Base-by-base conservation (phyloP, 2,329 filamentous ascomycete species). In the Pseudodiploospora longispora region DNA sequence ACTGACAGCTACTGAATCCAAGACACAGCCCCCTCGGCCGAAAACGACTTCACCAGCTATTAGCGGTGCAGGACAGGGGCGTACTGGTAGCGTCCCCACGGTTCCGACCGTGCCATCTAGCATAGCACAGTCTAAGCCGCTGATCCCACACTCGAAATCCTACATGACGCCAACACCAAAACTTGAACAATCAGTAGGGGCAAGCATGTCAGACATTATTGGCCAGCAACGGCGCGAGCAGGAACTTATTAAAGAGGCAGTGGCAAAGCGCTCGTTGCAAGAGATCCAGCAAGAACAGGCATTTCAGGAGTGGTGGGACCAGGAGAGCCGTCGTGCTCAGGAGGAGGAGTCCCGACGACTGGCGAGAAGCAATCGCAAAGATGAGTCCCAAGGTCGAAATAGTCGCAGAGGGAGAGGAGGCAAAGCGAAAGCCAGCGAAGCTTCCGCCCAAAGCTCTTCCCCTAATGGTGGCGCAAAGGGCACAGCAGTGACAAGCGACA, bases 281-380 rank as follows among this genome's bases (percentile, higher is more conserved):
- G 93, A 97, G 50, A 98, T 98, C 47, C 93, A 98, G 61, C 82
- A 93, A 52, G 93, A 98, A 64, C 93, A 98, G 59, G 88, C 88
- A 41, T 98, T 98, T 60, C 87, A 96, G 60, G 83, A 94, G 60
- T 95, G 90, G 89, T 95, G 89, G 89, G 87, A 94, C 52, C 82
- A 85, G 50, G 90, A 95, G 63, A 88, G 83, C 55, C 75, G 75
- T 47, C 74, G 85, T 29, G 78, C 84, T 33, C 82, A 83, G 51
- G 78, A 83, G 52, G 80, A 80, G 48, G 76, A 78, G 49, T 71
- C 72, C 3, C 58, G 65, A 37, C 61, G 66, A 40, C 57, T 62
- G 27, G 58, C 58, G 31, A 64, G 62, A 46, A 64, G 66, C 37
- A 68, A 74, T 52, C 68, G 62, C 44, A 62, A 65, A 58, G 59